phyloP scores from a whole-genome alignment of 2,329 filamentous ascomycete genomes.

The Colletotrichum sp. region DNA sequence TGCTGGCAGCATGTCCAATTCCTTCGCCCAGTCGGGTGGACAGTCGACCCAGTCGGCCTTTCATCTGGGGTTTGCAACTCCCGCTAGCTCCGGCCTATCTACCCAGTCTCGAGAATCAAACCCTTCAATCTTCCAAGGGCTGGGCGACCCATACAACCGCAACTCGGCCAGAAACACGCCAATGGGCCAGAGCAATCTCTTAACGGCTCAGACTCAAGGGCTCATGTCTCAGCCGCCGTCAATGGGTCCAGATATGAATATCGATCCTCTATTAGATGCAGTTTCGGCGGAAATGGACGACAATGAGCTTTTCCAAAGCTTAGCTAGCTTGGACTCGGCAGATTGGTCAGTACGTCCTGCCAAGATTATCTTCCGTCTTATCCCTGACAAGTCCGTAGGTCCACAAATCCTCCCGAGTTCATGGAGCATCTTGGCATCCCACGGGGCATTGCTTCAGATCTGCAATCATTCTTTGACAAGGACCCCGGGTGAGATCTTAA shows the following conservation, averaged over 20 bases:
- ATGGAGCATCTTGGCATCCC: conserved; percentile 2
- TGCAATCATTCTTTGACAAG: not conserved
- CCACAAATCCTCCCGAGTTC: conserved; percentile 7
- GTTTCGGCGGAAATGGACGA: not conserved
- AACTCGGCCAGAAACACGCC: not conserved
- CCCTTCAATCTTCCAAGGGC: not conserved
- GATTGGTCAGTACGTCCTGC: not conserved
- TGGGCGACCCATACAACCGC: not conserved
- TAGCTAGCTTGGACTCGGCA: not conserved
- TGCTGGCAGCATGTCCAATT: not conserved
- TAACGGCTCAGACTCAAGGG: not conserved
- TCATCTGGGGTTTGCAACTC: not conserved
- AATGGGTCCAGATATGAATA: not conserved
- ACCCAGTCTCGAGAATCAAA: not conserved
- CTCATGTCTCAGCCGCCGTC: not conserved
- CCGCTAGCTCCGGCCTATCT: not conserved
- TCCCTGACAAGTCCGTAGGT: not conserved
- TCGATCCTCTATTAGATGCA: not conserved
- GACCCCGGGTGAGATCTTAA: not conserved
- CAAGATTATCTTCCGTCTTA: not conserved
- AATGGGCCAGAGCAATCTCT: not conserved
- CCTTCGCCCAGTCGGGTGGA: not conserved
- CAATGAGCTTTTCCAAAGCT: not conserved
- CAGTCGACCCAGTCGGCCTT: not conserved
- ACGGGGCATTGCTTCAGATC: not conserved